phyloP scores from a whole-genome alignment of 2,329 filamentous ascomycete species.

The Leptographium wingfieldii region DNA sequence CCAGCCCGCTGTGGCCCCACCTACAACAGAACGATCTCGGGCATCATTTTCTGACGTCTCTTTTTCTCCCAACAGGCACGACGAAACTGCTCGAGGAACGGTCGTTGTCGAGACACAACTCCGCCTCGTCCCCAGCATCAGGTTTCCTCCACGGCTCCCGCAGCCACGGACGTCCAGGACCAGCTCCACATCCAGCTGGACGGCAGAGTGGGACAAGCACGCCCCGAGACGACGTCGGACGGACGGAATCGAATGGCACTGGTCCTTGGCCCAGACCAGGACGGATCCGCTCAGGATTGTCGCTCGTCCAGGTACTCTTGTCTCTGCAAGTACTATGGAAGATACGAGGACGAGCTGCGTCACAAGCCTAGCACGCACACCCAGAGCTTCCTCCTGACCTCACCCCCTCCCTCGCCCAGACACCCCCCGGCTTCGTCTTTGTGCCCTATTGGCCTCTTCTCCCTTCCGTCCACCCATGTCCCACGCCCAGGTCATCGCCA shows the following conservation, averaged over 20 bases:
- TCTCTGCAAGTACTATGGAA: not conserved
- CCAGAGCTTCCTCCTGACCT: not conserved
- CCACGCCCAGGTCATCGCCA: not conserved
- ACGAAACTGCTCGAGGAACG: not conserved
- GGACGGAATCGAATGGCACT: slow-evolving; percentile 8
- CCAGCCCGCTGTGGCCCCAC: not conserved
- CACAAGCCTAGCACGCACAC: not conserved
- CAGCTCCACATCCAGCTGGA: not conserved
- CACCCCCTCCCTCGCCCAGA: not conserved
- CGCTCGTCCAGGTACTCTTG: not conserved
- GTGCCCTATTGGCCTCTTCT: not conserved
- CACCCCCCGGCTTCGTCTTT: not conserved
- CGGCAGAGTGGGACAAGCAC: slow-evolving; percentile 2
- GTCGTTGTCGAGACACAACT: too few relatives aligned
- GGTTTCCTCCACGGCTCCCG: not conserved
- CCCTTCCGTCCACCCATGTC: slow-evolving; percentile 8
- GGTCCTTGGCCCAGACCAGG: not conserved
- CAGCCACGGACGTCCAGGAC: slow-evolving; percentile 1
- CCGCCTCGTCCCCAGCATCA: not conserved
- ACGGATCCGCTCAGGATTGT: not conserved
- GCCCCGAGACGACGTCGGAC: slow-evolving; percentile 9
- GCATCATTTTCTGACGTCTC: not conserved
- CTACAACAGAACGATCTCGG: not conserved
- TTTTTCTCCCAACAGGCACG: not conserved
- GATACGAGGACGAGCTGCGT: not conserved